phyloP scores from a whole-genome alignment of 108 stramenopile genomes.

The Nitzschia sp. region DNA sequence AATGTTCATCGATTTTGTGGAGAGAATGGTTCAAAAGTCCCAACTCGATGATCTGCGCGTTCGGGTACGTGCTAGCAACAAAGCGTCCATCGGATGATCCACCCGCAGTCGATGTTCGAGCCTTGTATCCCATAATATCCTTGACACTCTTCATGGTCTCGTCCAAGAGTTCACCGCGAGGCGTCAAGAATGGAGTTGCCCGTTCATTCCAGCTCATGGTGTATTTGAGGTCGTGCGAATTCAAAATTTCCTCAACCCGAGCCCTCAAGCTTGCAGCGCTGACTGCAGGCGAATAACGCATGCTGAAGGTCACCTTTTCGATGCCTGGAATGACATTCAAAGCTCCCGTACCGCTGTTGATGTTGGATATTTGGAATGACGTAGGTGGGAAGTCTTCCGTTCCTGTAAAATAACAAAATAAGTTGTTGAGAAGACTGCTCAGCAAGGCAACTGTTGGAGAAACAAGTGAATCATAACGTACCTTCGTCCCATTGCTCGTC shows the following conservation, averaged over 20 bases:
- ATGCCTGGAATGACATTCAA: constrained; percentile 6
- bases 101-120: neutral
- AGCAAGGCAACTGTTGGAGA: no score
- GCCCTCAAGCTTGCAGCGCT: neutral
- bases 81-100: neutral
- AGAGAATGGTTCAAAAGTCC: neutral
- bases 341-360: neutral
- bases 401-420: no score
- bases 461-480: no score
- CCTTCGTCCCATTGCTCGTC: constrained; percentile 6
- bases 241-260: neutral
- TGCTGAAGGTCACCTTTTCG: constrained; percentile 1
- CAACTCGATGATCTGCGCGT: constrained; percentile 6
- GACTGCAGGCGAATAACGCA: neutral
- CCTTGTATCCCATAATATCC: neutral
- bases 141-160: constrained; percentile 7
- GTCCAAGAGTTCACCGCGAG: neutral
- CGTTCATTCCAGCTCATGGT: constrained; percentile 1
- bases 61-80: neutral
- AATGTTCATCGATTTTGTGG: constrained; percentile 1
- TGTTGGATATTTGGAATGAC: constrained; percentile 10
- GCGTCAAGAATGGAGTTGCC: neutral
- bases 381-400: constrained; percentile 13
- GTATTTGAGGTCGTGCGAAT: neutral
- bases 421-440: no score